These are phyloP conservation scores for Passiflora organensis DNA, from an alignment of 345 rosid genomes.

Conservation along the genomic window DNA sequence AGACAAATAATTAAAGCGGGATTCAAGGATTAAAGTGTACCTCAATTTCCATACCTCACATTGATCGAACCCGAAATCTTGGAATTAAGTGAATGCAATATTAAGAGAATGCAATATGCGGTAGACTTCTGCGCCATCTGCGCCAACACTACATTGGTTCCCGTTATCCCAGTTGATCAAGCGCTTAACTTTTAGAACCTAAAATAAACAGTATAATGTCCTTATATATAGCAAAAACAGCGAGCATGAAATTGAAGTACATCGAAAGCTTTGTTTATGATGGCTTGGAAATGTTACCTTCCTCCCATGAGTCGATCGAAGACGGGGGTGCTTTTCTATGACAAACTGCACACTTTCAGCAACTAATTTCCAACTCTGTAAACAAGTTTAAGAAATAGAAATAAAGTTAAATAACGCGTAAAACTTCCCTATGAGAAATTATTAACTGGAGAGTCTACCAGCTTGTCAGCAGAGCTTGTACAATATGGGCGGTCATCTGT, in stretches of 20 bases:
- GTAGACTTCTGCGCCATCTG: constrained; percentile 45
- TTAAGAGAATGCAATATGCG: too few species aligned
- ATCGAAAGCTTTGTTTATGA: too few species aligned
- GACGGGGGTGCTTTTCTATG: constrained; percentile 44
- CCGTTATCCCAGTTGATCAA: constrained; percentile 96
- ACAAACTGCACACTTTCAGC: constrained; percentile 49
- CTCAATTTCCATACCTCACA: too few species aligned
- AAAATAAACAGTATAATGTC: not conserved
- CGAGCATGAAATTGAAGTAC: too few species aligned
- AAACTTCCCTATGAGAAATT: not conserved
- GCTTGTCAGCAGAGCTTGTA: constrained; percentile 41
- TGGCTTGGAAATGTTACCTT: constrained; percentile 40
- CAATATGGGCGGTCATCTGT: constrained; percentile 34
- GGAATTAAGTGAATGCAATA: too few species aligned
- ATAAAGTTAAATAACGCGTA: not conserved
- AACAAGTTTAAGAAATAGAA: constrained; percentile 7
- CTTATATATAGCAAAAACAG: too few species aligned
- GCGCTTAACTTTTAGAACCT: constrained; percentile 94
- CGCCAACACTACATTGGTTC: too few species aligned
- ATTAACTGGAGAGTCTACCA: constrained; percentile 36
- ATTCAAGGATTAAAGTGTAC: too few species aligned
- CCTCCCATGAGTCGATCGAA: constrained; percentile 66
- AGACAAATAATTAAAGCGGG: too few species aligned
- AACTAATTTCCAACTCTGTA: constrained; percentile 29
- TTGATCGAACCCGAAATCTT: too few species aligned